These are phyloP conservation scores for Neonectria sp. DNA, from an alignment of 2,329 filamentous ascomycete species.

Conservation along the genomic window DNA sequence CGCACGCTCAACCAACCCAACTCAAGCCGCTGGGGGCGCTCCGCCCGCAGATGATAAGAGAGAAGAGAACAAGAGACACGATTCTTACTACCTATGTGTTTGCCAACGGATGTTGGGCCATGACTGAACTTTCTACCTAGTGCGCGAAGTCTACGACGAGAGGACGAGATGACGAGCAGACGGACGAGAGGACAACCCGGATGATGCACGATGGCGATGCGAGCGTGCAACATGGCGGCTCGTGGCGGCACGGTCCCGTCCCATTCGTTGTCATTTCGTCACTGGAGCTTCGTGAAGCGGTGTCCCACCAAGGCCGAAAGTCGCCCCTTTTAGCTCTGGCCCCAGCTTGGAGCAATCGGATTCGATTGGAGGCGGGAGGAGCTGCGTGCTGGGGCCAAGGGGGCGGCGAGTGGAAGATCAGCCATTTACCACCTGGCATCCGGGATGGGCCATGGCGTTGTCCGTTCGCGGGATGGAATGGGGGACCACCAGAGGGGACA, in stretches of 20 bases:
- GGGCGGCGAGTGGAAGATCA: conserved; percentile 25
- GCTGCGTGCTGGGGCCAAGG: conserved; percentile 1
- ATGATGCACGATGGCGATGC: conserved; percentile 21
- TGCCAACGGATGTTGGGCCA: conserved; percentile 36
- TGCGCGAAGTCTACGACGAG: conserved; percentile 19
- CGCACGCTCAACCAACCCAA: conserved; percentile 33
- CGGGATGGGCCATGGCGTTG: background rate
- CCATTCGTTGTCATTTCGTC: conserved; percentile 41
- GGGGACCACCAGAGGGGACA: background rate
- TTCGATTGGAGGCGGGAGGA: conserved; percentile 9
- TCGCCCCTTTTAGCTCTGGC: conserved; percentile 26
- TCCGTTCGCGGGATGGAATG: conserved; percentile 18
- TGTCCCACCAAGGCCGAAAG: conserved; percentile 20
- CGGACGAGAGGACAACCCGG: background rate
- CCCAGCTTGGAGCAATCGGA: conserved; percentile 21
- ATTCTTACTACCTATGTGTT: conserved; percentile 40
- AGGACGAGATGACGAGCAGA: background rate
- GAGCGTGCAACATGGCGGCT: conserved; percentile 31
- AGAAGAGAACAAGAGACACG: conserved; percentile 26
- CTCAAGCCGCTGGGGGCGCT: conserved; percentile 34
- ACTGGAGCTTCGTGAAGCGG: conserved; percentile 29
- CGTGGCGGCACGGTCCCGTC: conserved; percentile 43
- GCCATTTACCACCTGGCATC: conserved; percentile 31
- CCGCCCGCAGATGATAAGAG: conserved; percentile 41
- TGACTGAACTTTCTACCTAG: conserved; percentile 34